phyloP scores from a whole-genome alignment of 2,329 filamentous ascomycete species.

The Aaosphaeria arxii region DNA sequence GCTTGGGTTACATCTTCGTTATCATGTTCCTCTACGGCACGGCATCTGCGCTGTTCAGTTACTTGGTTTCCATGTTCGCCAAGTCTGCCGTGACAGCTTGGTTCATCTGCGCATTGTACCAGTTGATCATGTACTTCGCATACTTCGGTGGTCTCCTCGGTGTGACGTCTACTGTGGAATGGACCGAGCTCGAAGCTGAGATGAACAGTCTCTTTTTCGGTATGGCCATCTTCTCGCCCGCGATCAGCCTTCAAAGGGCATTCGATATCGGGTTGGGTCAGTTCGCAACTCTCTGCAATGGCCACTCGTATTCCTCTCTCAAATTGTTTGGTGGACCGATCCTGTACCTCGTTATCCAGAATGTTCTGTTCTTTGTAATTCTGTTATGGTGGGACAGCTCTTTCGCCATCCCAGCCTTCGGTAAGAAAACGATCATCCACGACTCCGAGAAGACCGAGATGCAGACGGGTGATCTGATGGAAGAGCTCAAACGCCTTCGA shows the following conservation, averaged over 20 bases:
- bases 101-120: constrained; percentile 66
- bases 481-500: constrained; percentile 60
- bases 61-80: constrained; percentile 74
- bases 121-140: constrained; percentile 53
- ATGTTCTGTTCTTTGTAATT: constrained; percentile 63
- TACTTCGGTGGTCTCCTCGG: constrained; percentile 37
- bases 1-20: constrained; percentile 72
- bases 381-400: constrained; percentile 54
- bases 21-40: constrained; percentile 75
- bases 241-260: constrained; percentile 14
- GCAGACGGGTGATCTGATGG: constrained; percentile 54
- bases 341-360: constrained; percentile 73
- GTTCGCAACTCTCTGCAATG: constrained; percentile 73
- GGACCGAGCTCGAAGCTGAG: constrained; percentile 12
- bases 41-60: constrained; percentile 68
- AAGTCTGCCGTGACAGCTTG: constrained; percentile 76
- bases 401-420: constrained; percentile 50
- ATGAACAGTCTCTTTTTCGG: constrained; percentile 21
- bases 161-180: constrained; percentile 14
- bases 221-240: constrained; percentile 19
- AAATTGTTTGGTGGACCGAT: constrained; percentile 78
- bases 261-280: constrained; percentile 37
- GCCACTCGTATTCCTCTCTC: constrained; percentile 57
- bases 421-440: constrained; percentile 8
- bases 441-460: constrained; percentile 10